phyloP scores from a whole-genome alignment of 441 rosid species.

The Populus hybrid region DNA sequence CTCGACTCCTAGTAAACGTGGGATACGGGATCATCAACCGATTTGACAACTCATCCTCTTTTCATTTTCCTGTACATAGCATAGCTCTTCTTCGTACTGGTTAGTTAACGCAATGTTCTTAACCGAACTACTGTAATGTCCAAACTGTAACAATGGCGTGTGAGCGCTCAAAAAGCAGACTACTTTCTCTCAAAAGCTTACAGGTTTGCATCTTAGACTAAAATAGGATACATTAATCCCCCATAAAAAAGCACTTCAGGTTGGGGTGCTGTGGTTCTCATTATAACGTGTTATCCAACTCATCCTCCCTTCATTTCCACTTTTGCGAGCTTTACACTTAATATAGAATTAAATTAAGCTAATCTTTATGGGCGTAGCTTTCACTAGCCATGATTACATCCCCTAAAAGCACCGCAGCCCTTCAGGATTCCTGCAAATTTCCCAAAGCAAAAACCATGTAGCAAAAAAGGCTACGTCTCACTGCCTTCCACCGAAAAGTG shows the following conservation, averaged over 20 bases:
- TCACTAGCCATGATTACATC: conserved; percentile 51
- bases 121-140: neutral
- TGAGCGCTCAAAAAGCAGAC: neutral
- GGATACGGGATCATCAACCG: too few species aligned
- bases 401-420: conserved; percentile 65
- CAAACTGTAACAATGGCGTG: neutral
- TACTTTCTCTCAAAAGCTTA: neutral
- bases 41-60: too few species aligned
- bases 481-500: conserved; percentile 85
- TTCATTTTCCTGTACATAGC: neutral
- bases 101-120: neutral
- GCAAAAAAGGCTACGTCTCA: conserved; percentile 23
- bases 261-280: conserved; percentile 22
- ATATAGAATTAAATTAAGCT: conserved; percentile 28
- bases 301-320: conserved; percentile 24
- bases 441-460: conserved; percentile 23
- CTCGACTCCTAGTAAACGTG: too few species aligned
- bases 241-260: conserved; percentile 11
- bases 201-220: neutral
- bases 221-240: conserved; percentile 4
- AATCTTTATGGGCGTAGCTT: conserved; percentile 33
- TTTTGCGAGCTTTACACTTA: conserved; percentile 29
- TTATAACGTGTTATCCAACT: conserved; percentile 33
- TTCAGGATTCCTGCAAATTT: conserved; percentile 58
- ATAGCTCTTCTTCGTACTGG: neutral